Base-by-base conservation (phyloP, 345 rosid genomes). In the Stellera chamaejasme region DNA sequence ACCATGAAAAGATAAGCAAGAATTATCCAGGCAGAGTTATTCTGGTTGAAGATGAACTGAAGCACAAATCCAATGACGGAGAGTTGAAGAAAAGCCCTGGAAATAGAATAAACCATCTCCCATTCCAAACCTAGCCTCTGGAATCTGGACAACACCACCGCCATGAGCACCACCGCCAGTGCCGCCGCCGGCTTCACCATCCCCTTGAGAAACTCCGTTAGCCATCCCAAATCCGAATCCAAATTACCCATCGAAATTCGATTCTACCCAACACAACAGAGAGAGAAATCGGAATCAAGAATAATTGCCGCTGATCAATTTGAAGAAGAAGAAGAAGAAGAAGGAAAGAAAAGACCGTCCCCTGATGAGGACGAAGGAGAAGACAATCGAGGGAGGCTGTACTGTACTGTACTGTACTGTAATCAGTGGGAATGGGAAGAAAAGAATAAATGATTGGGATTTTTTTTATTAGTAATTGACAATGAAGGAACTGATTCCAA, bases 1-100 rank as follows among this genome's bases (percentile, higher is more conserved):
- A 85, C 95, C 98, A 86, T 92, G 87, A 88, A 88, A 70, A 88
- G 79, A 64, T 92, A 92, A 54, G 91, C 93, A 11, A 85, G 75
- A 54, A 92, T 2, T 72, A 92, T 92, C 95, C 95, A 88, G 10
- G 50, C 62, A 27, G 59, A n/a, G 53, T 78, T 75, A 1, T 79
- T 60, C 47, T 75, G 84, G 27, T 43, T 70, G 45, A 92, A 92
- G 62, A 92, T 88, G 80, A 92, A 86, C 57, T 88, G 87, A 64
- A 92, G 83, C 64, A 92, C 95, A 55, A 92, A 92, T 12, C 95
- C 96, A 56, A 92, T 84, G 4, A 88, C 56, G 10, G 95, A 92
- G 25, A 88, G 84, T 68, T 88, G 98, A 65, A 86, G 73, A 73
- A 92, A 92, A 4, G 95, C 81, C 28, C 94, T 69, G 39, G 77